A percentile compares a stretch with the other conserved stretches of the same genome.
These are phyloP conservation scores for Yamadazyma epiphylla DNA, from an alignment of 1,139 yeast species.

Conservation along the genomic window DNA sequence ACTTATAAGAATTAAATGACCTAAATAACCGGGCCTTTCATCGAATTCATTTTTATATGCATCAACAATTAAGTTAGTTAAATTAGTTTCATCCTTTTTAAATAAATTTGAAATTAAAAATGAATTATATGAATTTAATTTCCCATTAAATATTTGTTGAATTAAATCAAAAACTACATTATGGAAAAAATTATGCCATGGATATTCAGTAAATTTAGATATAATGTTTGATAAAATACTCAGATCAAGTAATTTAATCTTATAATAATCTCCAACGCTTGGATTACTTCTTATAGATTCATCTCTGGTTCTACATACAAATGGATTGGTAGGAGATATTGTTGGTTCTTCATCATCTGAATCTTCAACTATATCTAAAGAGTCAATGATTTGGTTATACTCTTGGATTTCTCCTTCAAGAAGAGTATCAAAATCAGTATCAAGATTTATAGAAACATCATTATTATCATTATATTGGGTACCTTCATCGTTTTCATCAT, in stretches of 20 bases:
- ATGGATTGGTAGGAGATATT: slow-evolving; percentile 45
- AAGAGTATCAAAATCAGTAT: slow-evolving; percentile 7
- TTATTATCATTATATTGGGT: slow-evolving; percentile 6
- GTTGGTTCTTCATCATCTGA: slow-evolving; percentile 47
- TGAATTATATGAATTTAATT: slow-evolving; percentile 45
- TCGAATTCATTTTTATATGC: slow-evolving; percentile 23
- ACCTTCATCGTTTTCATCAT: slow-evolving; percentile 4
- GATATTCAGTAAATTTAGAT: slow-evolving; percentile 34
- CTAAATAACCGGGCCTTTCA: slow-evolving; percentile 46
- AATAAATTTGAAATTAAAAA: slow-evolving; percentile 44
- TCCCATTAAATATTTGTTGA: slow-evolving; percentile 48
- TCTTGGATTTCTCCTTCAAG: slow-evolving; percentile 11
- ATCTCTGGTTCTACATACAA: slow-evolving; percentile 40
- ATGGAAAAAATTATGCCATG: slow-evolving; percentile 50
- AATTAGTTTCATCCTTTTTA: slow-evolving; percentile 23
- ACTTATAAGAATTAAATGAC: slow-evolving; percentile 43
- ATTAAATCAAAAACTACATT: slow-evolving; percentile 48
- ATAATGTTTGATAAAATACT: slow-evolving; percentile 31
- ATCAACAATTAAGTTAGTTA: slow-evolving; percentile 31
- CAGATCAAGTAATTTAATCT: slow-evolving; percentile 41
- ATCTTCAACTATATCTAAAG: slow-evolving; percentile 27
- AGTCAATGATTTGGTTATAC: slow-evolving; percentile 14
- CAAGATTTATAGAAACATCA: not conserved
- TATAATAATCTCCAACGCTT: slow-evolving; percentile 43
- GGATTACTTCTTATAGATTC: slow-evolving; percentile 29